Conservation (phyloP, 2,329 filamentous ascomycete species). For the Tolypocladium sp. region DNA sequence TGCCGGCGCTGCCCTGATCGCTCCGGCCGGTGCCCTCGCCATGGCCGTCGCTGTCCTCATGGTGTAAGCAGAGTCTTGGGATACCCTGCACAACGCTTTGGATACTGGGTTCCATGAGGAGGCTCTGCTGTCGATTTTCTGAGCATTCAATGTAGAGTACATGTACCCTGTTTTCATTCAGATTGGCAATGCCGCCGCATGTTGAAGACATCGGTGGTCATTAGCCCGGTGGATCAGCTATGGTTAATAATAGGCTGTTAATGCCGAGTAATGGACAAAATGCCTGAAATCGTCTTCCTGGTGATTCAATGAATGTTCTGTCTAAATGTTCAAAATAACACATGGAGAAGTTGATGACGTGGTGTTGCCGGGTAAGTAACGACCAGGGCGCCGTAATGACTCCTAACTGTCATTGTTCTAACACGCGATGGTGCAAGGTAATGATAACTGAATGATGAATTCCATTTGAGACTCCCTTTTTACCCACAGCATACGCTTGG, state of each 20-base stretch:
- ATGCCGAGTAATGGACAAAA: neutral
- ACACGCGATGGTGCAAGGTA: no score
- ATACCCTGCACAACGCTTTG: neutral
- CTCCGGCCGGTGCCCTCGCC: constrained; percentile 8
- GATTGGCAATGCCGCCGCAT: neutral
- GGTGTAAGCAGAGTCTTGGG: neutral
- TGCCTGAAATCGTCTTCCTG: no score
- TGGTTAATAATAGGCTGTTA: neutral
- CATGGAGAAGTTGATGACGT: no score
- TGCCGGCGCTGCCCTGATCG: constrained; percentile 8
- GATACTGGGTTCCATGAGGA: neutral
- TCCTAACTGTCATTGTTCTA: no score
- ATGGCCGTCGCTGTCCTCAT: constrained; percentile 7
- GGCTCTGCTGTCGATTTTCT: neutral
- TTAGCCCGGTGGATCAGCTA: neutral
- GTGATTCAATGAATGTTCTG: neutral
- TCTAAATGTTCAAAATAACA: no score
- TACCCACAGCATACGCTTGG: constrained; percentile 35
- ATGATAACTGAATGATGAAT: no score
- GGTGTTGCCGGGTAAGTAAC: no score
- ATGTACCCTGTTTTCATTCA: constrained; percentile 1
- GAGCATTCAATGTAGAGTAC: neutral
- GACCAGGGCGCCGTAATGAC: no score
- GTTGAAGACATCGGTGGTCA: neutral
- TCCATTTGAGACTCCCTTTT: neutral